Evolutionary conservation across 257 asterid species (phyloP).

Genomic region (Leptodermis oblonga): DNA sequence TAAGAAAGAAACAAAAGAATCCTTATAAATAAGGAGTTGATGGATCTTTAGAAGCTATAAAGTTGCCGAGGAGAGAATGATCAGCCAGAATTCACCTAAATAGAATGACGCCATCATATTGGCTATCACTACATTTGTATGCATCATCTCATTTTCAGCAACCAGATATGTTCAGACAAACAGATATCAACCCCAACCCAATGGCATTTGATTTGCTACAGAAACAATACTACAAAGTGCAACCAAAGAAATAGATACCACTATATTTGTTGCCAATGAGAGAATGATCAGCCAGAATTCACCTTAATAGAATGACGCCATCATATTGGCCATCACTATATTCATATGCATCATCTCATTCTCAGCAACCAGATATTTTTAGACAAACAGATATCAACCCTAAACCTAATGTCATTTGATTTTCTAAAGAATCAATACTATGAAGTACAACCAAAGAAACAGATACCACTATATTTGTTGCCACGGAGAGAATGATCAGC

Average conservation of each 20-base stretch:
- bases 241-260: no score
- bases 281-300: slow-evolving; percentile 5
- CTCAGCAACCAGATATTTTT: background rate
- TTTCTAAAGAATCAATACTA: background rate
- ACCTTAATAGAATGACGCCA: background rate
- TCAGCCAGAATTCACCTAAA: background rate
- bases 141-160: background rate
- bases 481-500: slow-evolving; percentile 10
- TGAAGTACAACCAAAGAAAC: background rate
- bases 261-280: no score
- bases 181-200: no score
- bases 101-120: background rate
- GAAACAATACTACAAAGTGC: background rate
- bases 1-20: background rate
- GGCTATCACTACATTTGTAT: background rate
- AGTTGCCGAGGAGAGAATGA: background rate
- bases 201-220: background rate
- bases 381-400: background rate
- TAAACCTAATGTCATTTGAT: background rate
- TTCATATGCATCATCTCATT: slow-evolving; percentile 2
- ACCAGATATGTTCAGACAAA: background rate
- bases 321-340: background rate
- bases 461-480: background rate
- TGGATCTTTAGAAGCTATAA: background rate
- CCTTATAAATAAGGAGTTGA: background rate